These are phyloP conservation scores for Trichosporon inkin DNA, from an alignment of 1,284 basidiomycete species.

Conservation along the genomic window DNA sequence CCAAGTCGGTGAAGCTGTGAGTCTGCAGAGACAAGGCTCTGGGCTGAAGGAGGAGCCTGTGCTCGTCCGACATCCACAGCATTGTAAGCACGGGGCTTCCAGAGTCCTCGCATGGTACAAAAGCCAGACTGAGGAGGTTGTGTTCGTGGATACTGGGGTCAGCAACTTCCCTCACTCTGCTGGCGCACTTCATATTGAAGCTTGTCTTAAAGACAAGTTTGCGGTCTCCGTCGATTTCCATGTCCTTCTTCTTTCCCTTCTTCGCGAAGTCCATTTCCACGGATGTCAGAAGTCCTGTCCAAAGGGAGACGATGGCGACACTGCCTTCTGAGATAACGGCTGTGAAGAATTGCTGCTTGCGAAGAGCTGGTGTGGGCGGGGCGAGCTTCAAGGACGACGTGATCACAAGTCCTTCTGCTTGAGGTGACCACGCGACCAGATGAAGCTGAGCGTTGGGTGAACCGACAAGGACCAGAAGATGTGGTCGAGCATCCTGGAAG, in stretches of 20 bases:
- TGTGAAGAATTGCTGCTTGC: constrained; percentile 47
- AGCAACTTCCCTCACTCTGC: background rate
- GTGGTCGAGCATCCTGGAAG: constrained; percentile 36
- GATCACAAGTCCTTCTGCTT: constrained; percentile 29
- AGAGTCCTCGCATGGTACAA: constrained; percentile 54
- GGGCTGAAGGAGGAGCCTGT: constrained; percentile 59
- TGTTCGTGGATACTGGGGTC: constrained; percentile 64
- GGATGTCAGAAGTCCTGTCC: constrained; percentile 46
- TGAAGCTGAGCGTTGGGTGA: constrained; percentile 47
- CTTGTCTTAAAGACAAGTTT: constrained; percentile 38
- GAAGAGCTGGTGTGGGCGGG: constrained; percentile 37
- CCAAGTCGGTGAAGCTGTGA: constrained; percentile 47
- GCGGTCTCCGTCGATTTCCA: constrained; percentile 16
- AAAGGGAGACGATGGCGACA: constrained; percentile 41
- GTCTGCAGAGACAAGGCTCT: constrained; percentile 60
- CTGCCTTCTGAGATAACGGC: constrained; percentile 34
- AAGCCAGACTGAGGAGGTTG: constrained; percentile 66
- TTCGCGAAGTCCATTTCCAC: constrained; percentile 45
- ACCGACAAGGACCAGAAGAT: constrained; percentile 41
- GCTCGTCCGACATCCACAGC: constrained; percentile 50
- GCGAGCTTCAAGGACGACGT: constrained; percentile 33
- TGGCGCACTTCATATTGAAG: constrained; percentile 48
- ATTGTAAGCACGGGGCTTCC: constrained; percentile 60
- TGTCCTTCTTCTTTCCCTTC: constrained; percentile 17
- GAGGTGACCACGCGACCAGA: constrained; percentile 29